These are phyloP conservation scores for Tilletia walkeri DNA, from an alignment of 1,284 basidiomycete genomes.

Conservation along the genomic window DNA sequence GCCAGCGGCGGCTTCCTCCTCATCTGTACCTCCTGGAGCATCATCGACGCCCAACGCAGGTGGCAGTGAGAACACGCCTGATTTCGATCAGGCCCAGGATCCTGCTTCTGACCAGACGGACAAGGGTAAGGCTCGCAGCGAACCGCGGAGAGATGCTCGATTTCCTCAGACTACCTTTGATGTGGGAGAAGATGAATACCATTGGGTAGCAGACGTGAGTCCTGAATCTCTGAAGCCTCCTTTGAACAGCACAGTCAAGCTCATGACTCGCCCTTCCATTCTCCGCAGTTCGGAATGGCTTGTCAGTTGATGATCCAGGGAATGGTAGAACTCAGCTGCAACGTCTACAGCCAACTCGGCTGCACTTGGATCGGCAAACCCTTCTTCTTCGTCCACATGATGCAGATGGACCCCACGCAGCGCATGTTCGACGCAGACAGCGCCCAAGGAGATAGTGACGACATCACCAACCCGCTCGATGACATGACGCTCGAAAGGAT, in stretches of 20 bases:
- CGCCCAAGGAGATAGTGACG: neutral
- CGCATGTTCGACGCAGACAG: conserved; percentile 4
- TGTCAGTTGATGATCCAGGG: conserved; percentile 5
- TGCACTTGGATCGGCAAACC: conserved; percentile 15
- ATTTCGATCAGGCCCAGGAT: neutral
- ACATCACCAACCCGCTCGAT: neutral
- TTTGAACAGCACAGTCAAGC: neutral
- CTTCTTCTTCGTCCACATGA: conserved; percentile 16
- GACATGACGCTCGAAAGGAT: conserved; percentile 2
- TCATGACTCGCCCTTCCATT: neutral
- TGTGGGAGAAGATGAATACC: conserved; percentile 1
- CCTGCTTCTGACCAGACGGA: neutral
- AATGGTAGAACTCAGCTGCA: conserved; percentile 11
- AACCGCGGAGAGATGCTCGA: neutral
- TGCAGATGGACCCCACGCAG: neutral
- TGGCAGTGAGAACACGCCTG: no score
- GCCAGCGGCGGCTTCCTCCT: no score
- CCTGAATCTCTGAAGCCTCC: neutral
- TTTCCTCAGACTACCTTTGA: conserved; percentile 13
- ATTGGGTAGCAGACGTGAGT: conserved; percentile 8
- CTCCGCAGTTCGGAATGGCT: neutral
- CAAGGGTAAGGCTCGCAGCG: no score
- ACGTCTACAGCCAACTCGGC: conserved; percentile 13
- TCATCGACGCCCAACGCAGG: no score
- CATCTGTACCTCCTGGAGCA: no score